Percentiles rank a stretch among this genome's conserved stretches.
These are phyloP conservation scores for Clitopilus hobsonii DNA, from an alignment of 768 basidiomycete species.

Conservation along the genomic window DNA sequence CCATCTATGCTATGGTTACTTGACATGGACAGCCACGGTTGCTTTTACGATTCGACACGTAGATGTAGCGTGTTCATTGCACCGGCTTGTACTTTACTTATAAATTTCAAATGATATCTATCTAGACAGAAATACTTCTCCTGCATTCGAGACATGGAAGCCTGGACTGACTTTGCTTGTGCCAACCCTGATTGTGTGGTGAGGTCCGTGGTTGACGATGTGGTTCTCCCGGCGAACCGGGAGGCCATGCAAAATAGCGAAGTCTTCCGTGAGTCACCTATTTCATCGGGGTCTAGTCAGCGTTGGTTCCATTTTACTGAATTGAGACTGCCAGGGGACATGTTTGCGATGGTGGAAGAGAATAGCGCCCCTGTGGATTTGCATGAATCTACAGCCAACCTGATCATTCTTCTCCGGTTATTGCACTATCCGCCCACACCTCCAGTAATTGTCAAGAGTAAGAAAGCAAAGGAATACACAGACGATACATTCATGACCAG, in stretches of 20 bases:
- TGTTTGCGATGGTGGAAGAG: constrained; percentile 59
- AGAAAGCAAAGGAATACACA: constrained; percentile 8
- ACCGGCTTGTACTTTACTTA: background rate
- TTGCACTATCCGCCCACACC: constrained; percentile 51
- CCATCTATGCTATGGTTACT: background rate
- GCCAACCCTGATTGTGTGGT: constrained; percentile 52
- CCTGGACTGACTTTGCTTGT: constrained; percentile 37
- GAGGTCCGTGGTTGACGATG: constrained; percentile 46
- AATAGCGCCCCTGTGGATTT: constrained; percentile 37
- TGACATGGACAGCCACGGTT: background rate
- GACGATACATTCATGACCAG: constrained; percentile 25
- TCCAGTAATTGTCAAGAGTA: constrained; percentile 24
- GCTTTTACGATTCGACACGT: background rate
- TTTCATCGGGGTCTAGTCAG: too few species aligned
- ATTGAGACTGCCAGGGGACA: constrained; percentile 42
- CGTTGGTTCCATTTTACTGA: background rate
- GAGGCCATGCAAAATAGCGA: constrained; percentile 48
- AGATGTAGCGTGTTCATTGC: background rate
- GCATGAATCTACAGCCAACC: constrained; percentile 43
- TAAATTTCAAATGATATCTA: background rate
- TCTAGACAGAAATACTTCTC: background rate
- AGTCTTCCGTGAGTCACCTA: constrained; percentile 55
- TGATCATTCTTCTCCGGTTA: constrained; percentile 50
- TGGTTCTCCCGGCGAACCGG: constrained; percentile 45
- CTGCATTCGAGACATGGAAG: constrained; percentile 10